Evolutionary conservation across 257 asterid genomes (phyloP).

Genomic region (Nicotiana knightiana): DNA sequence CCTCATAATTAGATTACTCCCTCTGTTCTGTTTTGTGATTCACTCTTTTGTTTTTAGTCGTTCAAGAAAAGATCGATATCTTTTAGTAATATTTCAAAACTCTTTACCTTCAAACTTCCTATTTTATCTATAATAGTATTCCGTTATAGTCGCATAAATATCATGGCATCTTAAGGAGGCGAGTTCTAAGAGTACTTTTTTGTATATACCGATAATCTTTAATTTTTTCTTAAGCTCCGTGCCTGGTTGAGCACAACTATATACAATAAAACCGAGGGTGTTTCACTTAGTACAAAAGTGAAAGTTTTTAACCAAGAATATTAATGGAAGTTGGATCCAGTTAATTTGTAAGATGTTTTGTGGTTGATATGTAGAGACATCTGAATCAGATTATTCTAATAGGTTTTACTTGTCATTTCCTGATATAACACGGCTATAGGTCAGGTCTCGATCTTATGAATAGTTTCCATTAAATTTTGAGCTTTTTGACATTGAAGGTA

Average conservation of each 20-base stretch:
- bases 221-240: neutral
- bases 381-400: neutral
- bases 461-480: neutral
- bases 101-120: neutral
- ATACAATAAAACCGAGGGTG: neutral
- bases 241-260: rapidly evolving
- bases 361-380: neutral
- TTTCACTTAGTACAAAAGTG: neutral
- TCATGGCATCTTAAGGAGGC: neutral
- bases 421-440: neutral
- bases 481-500: neutral
- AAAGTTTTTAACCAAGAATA: neutral
- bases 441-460: neutral
- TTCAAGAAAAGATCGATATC: neutral
- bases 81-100: neutral
- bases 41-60: neutral
- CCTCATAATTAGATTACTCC: no score
- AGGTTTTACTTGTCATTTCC: neutral
- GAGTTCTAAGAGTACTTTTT: no score
- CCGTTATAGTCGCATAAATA: neutral
- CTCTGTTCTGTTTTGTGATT: neutral
- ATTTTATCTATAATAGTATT: neutral
- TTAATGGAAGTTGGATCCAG: neutral
- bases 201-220: neutral
- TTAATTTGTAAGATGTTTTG: neutral